Percentiles rank a stretch among this genome's conserved stretches.
These are phyloP conservation scores for Aurinia saxatilis DNA, from an alignment of 345 rosid species.

Conservation along the genomic window DNA sequence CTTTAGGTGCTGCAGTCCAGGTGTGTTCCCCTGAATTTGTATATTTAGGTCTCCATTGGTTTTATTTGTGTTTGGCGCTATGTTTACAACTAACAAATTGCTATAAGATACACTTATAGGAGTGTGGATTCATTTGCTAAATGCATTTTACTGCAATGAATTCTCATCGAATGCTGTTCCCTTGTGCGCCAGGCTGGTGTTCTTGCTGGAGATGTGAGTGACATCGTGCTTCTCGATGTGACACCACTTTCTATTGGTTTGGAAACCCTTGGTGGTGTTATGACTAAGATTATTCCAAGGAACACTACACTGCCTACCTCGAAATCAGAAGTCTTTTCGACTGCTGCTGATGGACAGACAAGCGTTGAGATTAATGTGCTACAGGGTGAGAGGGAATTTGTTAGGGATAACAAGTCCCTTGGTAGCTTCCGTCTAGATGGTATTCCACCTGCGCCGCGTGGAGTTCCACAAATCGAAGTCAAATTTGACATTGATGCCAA, in stretches of 20 bases:
- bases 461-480: slow-evolving; percentile 91
- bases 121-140: no score
- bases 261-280: slow-evolving; percentile 96
- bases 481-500: slow-evolving; percentile 96
- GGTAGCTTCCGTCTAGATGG: slow-evolving; percentile 74
- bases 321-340: slow-evolving; percentile 96
- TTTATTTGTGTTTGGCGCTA: background rate
- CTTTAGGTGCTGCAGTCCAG: slow-evolving; percentile 99
- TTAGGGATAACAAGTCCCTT: slow-evolving; percentile 87
- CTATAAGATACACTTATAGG: no score
- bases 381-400: slow-evolving; percentile 98
- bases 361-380: slow-evolving; percentile 97
- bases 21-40: slow-evolving; percentile 26
- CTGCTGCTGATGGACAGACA: slow-evolving; percentile 99
- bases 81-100: no score
- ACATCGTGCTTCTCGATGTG: slow-evolving; percentile 87
- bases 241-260: slow-evolving; percentile 82
- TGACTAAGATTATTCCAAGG: slow-evolving; percentile 95
- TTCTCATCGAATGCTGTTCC: background rate
- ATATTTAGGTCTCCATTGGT: background rate
- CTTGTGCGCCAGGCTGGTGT: slow-evolving; percentile 70
- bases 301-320: slow-evolving; percentile 94
- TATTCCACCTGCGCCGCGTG: slow-evolving; percentile 86
- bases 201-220: slow-evolving; percentile 90
- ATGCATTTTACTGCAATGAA: background rate